Evolutionary conservation across 2,329 filamentous ascomycete species (phyloP), one percentile per base, ranked within the genome.

Genomic region (Ophiosphaerella herpotricha): DNA sequence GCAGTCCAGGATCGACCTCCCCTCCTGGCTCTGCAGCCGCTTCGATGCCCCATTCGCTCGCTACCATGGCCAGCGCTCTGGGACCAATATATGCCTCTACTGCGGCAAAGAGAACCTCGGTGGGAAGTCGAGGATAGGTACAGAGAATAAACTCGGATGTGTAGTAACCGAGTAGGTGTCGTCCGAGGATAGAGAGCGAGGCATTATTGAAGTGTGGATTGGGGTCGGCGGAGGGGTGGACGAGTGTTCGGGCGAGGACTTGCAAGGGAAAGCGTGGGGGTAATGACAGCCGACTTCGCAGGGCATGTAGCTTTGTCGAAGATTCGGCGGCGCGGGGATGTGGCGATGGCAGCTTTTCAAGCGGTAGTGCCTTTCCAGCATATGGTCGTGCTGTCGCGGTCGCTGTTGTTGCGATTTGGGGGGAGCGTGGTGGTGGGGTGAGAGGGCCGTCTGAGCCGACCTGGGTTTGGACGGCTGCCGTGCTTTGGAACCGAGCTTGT

Each of bases 31-130:
- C 87, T 9, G 89, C 90, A n/a, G 90, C 93, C 37, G 81, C 77
- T 72, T 97, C 93, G 13, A 97, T 85, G 75, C 94, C 94, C 94
- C 94, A 99, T 76, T 94, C 89, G 55, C 82, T 79, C 13, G 89
- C 85, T 58, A 97, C 82, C 16, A 85, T 80, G 43, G 86, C 79
- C 39, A 97, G 81, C 1, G 92, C 86, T 59, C 85, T 84, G 5
- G 85, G 82, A 4, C 94, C 94, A 39, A 87, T 82, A 71, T 91
- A 97, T 39, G 90, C 91, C 66, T 88, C 87, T 78, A 96, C 87
- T 29, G 91, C 88, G 45, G 91, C 86, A 75, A 91, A 95, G 44
- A 96, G 78, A 48, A 99, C 88, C n/a, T 83, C 77, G 82, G 94
- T 89, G 46, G 94, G 94, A 46, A 99, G 82, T 42, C 94, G 91